These are phyloP conservation scores for Phytophthora europaea DNA, from an alignment of 352 stramenopile genomes.

Conservation along the genomic window DNA sequence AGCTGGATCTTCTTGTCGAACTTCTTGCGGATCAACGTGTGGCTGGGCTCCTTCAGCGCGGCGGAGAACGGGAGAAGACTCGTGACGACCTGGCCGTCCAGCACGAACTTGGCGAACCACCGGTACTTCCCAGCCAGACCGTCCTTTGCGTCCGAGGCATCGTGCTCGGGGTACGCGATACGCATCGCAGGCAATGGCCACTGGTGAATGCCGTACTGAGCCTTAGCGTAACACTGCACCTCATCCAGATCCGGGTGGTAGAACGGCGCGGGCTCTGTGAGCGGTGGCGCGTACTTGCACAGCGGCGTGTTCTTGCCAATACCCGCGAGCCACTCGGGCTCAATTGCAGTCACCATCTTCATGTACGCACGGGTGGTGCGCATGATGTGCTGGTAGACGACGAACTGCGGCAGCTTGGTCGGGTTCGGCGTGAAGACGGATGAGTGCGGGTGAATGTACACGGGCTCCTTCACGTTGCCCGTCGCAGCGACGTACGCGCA, in stretches of 20 bases:
- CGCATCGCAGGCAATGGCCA: conserved; percentile 71
- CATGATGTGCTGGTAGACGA: conserved; percentile 86
- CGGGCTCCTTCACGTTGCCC: conserved; percentile 64
- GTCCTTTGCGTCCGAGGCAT: conserved; percentile 43
- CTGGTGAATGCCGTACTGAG: conserved; percentile 77
- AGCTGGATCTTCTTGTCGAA: conserved; percentile 91
- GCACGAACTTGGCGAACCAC: conserved; percentile 88
- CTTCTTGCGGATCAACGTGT: conserved; percentile 87
- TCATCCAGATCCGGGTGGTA: conserved; percentile 70
- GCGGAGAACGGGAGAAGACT: conserved; percentile 81
- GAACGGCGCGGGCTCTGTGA: conserved; percentile 69
- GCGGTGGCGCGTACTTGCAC: conserved; percentile 70
- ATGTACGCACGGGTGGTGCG: conserved; percentile 93
- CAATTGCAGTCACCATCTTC: conserved; percentile 98
- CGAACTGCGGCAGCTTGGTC: conserved; percentile 70
- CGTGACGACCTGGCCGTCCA: conserved; percentile 72
- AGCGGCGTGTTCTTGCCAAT: conserved; percentile 82
- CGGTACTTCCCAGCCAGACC: conserved; percentile 63
- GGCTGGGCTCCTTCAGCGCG: conserved; percentile 95
- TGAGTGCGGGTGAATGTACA: conserved; percentile 90
- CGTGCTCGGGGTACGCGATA: conserved; percentile 62
- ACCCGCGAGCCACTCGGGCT: conserved; percentile 96
- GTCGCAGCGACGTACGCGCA: conserved; percentile 80
- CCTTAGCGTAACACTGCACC: conserved; percentile 83
- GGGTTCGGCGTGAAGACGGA: conserved; percentile 82